Base-by-base conservation (phyloP, 768 basidiomycete species). In the Lanmaoa rubissima region DNA sequence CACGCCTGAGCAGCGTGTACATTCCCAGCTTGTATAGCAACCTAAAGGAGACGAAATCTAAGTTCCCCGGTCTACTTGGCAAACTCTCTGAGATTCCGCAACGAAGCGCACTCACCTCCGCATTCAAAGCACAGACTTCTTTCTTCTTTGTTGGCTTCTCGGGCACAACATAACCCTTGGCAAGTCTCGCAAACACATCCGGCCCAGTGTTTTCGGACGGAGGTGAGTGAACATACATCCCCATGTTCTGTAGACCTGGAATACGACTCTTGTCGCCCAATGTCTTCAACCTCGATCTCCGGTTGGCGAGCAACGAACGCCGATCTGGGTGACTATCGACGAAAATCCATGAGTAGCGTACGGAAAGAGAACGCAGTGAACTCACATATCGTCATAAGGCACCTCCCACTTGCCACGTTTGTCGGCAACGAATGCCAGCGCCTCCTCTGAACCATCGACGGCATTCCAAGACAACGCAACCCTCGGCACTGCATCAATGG, bases 301-400 rank as follows among this genome's bases (percentile, higher is more conserved):
- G 73, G 64, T 63, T 70, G 47, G 32, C 57, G 48, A 57, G 45
- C 36, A 64, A 52, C 45, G 55, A 53, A 4, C 65, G 61, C 28
- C 61, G 61, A 26, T 73, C 72, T 5, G 79, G 78, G 51, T 68
- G 68, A 52, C 80, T 83, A 51, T 36, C 38, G 36, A 44, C 39
- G n/a, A n/a, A 49, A 45, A 13, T 7, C 16, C 31, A 42, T 61
- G 51, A 63, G 21, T 4, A 46, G 19, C 17, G 9, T n/a, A 39
- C 14, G 3, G 26, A 35, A 17, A 36, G 21, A 40, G 26, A 55
- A 42, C 8, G 19, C 32, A 12, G 16, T n/a, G 13, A 16, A 73
- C 85, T 51, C 64, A 91, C 91, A 86, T 63, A 63, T 94, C 92
- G 60, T 94, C 92, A 57, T 88, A 93, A 3, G 92, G 92, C 3